Evolutionary conservation across 2,329 filamentous ascomycete genomes (phyloP).

Genomic region (Sclerotinia subarctica): DNA sequence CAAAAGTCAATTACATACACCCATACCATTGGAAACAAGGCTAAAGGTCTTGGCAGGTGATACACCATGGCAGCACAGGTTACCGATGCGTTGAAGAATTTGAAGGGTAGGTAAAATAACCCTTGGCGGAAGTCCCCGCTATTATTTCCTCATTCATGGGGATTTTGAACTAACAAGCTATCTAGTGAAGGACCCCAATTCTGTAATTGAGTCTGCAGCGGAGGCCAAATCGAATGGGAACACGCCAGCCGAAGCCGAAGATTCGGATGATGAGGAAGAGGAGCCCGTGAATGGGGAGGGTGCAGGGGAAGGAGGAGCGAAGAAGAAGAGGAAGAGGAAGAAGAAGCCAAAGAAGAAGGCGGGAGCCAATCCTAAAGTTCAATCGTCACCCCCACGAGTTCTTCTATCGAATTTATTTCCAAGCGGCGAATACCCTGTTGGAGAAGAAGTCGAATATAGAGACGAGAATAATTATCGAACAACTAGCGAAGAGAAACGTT

Average conservation of each 20-base stretch:
- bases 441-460: slow-evolving; percentile 74
- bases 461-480: slow-evolving; percentile 77
- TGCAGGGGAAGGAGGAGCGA: slow-evolving; percentile 41
- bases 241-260: slow-evolving; percentile 39
- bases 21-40: not conserved
- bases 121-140: slow-evolving; percentile 42
- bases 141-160: slow-evolving; percentile 5
- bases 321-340: slow-evolving; percentile 65
- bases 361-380: slow-evolving; percentile 58
- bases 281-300: slow-evolving; percentile 41
- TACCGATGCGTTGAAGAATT: slow-evolving; percentile 88
- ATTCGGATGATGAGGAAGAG: slow-evolving; percentile 54
- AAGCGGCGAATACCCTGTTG: slow-evolving; percentile 68
- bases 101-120: slow-evolving; percentile 60
- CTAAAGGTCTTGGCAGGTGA: not conserved
- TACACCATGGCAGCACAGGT: slow-evolving; percentile 35
- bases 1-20: slow-evolving; percentile 10
- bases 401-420: slow-evolving; percentile 72
- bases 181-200: slow-evolving; percentile 37
- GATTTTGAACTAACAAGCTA: slow-evolving; percentile 4
- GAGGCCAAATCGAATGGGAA: slow-evolving; percentile 32
- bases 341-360: slow-evolving; percentile 71
- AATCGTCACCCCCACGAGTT: slow-evolving; percentile 75
- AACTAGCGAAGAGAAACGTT: slow-evolving; percentile 79
- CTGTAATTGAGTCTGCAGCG: slow-evolving; percentile 33